Conservation (phyloP, 495 filamentous ascomycete species). For the Aspergillus bridgeri region DNA sequence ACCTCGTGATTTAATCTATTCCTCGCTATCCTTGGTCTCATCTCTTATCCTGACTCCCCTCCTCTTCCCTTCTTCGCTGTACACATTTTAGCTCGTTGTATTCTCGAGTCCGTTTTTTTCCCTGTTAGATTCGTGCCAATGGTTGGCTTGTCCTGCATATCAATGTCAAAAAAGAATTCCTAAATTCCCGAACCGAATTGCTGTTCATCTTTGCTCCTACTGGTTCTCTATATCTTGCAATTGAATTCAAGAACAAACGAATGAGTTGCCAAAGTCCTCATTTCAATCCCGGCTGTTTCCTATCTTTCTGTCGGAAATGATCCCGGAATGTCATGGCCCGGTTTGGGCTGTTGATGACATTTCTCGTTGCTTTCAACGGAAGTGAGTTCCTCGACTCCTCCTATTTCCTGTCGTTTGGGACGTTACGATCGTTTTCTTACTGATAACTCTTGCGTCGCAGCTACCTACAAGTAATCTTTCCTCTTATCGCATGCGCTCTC, state of each 20-base stretch:
- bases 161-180: neutral
- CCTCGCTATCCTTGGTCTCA: neutral
- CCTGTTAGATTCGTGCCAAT: conserved; percentile 15
- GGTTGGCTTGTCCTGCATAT: conserved; percentile 23
- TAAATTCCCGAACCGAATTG: neutral
- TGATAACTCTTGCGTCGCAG: conserved; percentile 42
- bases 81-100: conserved; percentile 6
- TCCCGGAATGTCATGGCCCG: conserved; percentile 73
- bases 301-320: conserved; percentile 39
- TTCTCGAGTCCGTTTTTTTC: conserved; percentile 5
- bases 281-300: neutral
- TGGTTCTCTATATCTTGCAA: neutral
- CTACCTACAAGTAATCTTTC: conserved; percentile 79
- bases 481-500: conserved; percentile 63
- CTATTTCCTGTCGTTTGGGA: neutral
- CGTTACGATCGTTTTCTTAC: conserved; percentile 12
- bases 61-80: conserved; percentile 6
- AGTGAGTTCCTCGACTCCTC: conserved; percentile 53
- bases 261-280: conserved; percentile 5
- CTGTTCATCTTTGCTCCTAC: conserved; percentile 2
- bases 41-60: neutral
- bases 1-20: neutral
- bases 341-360: conserved; percentile 90
- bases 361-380: conserved; percentile 78
- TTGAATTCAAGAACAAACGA: conserved; percentile 2